Percentiles rank a stretch among this genome's conserved stretches.
phyloP scores from a whole-genome alignment of 176 grass and related monocot species.

The Aegilops bicornis region DNA sequence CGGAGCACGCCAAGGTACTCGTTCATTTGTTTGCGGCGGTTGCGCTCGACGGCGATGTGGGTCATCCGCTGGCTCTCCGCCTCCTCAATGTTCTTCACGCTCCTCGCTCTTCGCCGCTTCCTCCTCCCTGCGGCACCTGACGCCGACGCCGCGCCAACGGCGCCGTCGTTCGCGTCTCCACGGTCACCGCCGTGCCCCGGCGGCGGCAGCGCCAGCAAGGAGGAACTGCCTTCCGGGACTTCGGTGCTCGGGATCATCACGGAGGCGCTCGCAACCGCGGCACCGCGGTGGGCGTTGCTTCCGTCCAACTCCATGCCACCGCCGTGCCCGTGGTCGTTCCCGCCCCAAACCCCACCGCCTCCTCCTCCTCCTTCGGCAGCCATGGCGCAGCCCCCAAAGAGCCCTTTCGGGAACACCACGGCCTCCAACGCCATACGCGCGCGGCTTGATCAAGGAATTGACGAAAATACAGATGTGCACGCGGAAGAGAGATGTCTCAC shows the following conservation, averaged over 20 bases:
- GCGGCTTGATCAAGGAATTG: background rate
- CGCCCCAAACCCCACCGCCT: background rate
- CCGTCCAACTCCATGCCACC: constrained; percentile 22
- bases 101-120: constrained; percentile 65
- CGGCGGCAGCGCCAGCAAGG: background rate
- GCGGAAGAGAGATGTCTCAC: background rate
- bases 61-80: constrained; percentile 89
- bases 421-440: constrained; percentile 71
- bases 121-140: constrained; percentile 16
- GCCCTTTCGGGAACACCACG: constrained; percentile 55
- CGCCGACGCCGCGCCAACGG: background rate
- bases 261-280: constrained; percentile 31
- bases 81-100: constrained; percentile 73
- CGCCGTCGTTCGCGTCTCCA: background rate
- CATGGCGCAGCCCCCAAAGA: constrained; percentile 38
- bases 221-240: constrained; percentile 8
- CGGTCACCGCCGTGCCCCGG: background rate
- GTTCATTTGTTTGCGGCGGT: constrained; percentile 82
- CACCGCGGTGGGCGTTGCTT: background rate
- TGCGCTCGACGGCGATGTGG: constrained; percentile 92
- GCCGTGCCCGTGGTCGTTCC: constrained; percentile 5
- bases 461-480: background rate
- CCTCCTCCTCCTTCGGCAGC: constrained; percentile 32
- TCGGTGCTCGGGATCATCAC: constrained; percentile 20
- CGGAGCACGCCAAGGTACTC: constrained; percentile 79